Evolutionary conservation across 2,329 filamentous ascomycete genomes (phyloP), one percentile per base, ranked within the genome.

Genomic region (Fusarium solani-melongenae): DNA sequence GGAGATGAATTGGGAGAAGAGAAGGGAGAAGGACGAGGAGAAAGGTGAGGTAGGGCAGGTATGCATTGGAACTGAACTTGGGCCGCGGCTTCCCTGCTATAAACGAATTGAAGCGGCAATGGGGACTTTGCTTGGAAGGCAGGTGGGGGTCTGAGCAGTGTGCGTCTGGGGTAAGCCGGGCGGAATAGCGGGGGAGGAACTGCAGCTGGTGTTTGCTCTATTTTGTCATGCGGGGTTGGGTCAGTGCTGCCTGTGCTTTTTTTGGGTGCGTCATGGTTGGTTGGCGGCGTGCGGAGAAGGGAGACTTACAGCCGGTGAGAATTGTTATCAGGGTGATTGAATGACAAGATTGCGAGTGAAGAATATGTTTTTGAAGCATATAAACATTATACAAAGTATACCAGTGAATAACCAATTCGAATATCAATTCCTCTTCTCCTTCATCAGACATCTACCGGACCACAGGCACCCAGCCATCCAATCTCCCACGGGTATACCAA

Each of bases 41-140:
- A 36, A 39, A 58, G 51, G 53, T 65, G 39, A 63, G 55, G 62
- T 61, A 60, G 62, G 55, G 62, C 61, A 60, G 62, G 59, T 55
- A 68, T 31, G 36, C 46, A 68, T 41, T 41, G n/a, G n/a, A 41
- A 41, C 38, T 41, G 34, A 36, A 62, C 46, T 49, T 74, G 75
- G 65, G 73, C 75, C 75, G 75, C 67, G 75, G 75, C 69, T 77
- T 77, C 66, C 71, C 69, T 62, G 70, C 57, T 67, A 64, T 76
- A 72, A 77, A 71, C 69, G 67, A 76, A 71, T 69, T 67, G 75
- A 75, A 75, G 67, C 67, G 68, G 60, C 46, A 64, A 62, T 24
- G 20, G 38, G 38, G 36, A 31, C 29, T 31, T 29, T 31, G 29
- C 29, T 9, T 17, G 49, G 58, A 8, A 22, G 36, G 55, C 38